Evolutionary conservation across 441 rosid species (phyloP).

Genomic region (Populus trichocarpa): DNA sequence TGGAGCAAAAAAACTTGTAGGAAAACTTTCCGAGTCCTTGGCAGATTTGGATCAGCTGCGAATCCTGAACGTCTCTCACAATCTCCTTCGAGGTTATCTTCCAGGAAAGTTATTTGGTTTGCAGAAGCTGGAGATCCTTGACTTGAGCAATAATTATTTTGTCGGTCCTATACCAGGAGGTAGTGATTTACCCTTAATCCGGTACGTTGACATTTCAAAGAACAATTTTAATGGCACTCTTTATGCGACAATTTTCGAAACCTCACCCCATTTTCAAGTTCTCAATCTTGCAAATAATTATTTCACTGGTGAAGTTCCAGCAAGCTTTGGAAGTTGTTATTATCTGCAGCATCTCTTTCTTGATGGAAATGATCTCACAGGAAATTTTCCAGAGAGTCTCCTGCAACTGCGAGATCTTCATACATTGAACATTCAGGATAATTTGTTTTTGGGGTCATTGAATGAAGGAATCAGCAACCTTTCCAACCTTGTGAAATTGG

Average conservation of each 20-base stretch:
- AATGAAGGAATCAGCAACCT: background rate
- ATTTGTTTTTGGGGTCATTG: slow-evolving; percentile 1
- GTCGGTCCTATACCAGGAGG: background rate
- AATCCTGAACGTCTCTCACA: slow-evolving; percentile 16
- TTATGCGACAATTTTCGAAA: background rate
- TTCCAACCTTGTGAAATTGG: slow-evolving; percentile 10
- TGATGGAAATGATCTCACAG: background rate
- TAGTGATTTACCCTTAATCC: background rate
- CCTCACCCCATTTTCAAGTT: background rate
- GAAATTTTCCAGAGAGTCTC: background rate
- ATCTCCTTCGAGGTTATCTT: background rate
- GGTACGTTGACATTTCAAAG: slow-evolving; percentile 6
- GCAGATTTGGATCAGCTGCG: slow-evolving; percentile 3
- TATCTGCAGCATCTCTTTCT: slow-evolving; percentile 8
- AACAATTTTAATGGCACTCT: background rate
- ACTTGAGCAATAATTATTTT: slow-evolving; percentile 7
- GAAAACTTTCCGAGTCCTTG: background rate
- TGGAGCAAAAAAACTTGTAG: background rate
- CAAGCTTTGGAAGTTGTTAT: background rate
- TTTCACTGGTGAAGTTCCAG: slow-evolving; percentile 4
- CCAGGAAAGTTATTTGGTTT: background rate
- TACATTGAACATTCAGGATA: slow-evolving; percentile 5
- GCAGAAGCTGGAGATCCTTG: slow-evolving; percentile 11
- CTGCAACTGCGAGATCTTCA: background rate
- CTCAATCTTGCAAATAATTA: slow-evolving; percentile 5